phyloP scores from a whole-genome alignment of 2,329 filamentous ascomycete genomes.

The Dothistroma septosporum region DNA sequence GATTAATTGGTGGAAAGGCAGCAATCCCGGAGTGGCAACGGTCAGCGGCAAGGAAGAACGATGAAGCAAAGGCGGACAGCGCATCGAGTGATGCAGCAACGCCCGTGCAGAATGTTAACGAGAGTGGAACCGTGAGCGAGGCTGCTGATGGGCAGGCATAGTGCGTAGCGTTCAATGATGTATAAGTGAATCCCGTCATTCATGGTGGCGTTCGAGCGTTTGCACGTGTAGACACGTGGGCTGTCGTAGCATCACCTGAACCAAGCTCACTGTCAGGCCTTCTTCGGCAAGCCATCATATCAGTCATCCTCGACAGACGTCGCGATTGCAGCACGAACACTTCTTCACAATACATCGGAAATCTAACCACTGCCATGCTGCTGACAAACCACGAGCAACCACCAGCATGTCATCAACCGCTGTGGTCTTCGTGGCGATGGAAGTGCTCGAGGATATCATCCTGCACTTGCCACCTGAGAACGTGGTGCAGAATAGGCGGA shows the following conservation, averaged over 20 bases:
- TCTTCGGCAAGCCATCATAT: no score
- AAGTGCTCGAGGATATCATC: not conserved
- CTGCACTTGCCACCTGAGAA: not conserved
- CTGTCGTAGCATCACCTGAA: not conserved
- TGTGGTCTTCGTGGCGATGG: no score
- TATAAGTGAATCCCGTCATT: not conserved
- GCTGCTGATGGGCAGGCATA: conserved; percentile 15
- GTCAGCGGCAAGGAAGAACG: conserved; percentile 47
- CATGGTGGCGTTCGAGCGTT: not conserved
- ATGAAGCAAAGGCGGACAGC: conserved; percentile 43
- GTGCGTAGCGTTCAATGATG: not conserved
- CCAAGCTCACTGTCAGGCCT: not conserved
- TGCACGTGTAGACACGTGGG: not conserved
- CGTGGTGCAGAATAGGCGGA: not conserved
- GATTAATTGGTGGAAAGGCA: conserved; percentile 34
- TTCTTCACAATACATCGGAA: no score
- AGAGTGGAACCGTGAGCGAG: conserved; percentile 25
- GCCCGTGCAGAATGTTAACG: conserved; percentile 16
- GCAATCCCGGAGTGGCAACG: conserved; percentile 54
- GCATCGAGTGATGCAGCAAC: conserved; percentile 10
- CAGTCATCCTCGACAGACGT: no score
- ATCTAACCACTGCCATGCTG: no score
- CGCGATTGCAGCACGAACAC: no score
- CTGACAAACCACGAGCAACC: no score
- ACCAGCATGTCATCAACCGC: no score